Percentiles rank a stretch among this genome's conserved stretches.
Evolutionary conservation across 2,329 filamentous ascomycete species (phyloP).

Genomic region (Trichoderma sp.): DNA sequence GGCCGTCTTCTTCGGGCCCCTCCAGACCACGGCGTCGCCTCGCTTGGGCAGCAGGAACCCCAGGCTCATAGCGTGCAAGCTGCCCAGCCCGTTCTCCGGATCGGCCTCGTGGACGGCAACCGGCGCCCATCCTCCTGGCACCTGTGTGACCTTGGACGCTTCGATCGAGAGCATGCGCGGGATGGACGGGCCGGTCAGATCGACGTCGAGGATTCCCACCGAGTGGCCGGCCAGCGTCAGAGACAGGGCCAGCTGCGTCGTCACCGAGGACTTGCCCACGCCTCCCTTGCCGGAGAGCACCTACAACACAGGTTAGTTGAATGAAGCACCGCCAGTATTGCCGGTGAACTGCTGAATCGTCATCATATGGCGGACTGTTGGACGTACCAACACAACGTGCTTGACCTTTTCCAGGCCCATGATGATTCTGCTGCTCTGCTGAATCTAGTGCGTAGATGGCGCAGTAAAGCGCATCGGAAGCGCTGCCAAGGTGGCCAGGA

Average conservation of each 20-base stretch:
- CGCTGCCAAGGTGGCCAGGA: background rate
- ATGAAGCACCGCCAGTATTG: background rate
- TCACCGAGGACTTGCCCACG: slow-evolving; percentile 97
- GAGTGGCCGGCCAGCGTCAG: slow-evolving; percentile 82
- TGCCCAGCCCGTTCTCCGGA: slow-evolving; percentile 54
- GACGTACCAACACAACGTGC: slow-evolving; percentile 70
- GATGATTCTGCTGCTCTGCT: slow-evolving; percentile 21
- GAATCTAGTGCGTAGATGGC: background rate
- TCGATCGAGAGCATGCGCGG: slow-evolving; percentile 93
- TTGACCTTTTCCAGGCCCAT: slow-evolving; percentile 61
- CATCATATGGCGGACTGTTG: background rate
- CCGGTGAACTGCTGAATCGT: background rate
- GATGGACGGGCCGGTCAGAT: slow-evolving; percentile 94
- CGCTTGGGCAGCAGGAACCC: slow-evolving; percentile 83
- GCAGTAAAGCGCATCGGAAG: slow-evolving; percentile 1
- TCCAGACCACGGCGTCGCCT: slow-evolving; percentile 94
- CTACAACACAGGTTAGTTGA: slow-evolving; percentile 37
- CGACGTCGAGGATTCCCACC: slow-evolving; percentile 93
- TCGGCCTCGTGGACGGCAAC: slow-evolving; percentile 75
- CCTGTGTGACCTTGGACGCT: slow-evolving; percentile 84
- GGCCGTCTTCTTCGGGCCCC: slow-evolving; percentile 96
- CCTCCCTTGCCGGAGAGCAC: slow-evolving; percentile 96
- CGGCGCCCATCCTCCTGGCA: slow-evolving; percentile 88
- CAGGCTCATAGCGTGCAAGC: slow-evolving; percentile 83
- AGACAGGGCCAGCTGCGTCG: slow-evolving; percentile 89